phyloP scores from a whole-genome alignment of 768 basidiomycete species.

The Filobasidium floriforme region DNA sequence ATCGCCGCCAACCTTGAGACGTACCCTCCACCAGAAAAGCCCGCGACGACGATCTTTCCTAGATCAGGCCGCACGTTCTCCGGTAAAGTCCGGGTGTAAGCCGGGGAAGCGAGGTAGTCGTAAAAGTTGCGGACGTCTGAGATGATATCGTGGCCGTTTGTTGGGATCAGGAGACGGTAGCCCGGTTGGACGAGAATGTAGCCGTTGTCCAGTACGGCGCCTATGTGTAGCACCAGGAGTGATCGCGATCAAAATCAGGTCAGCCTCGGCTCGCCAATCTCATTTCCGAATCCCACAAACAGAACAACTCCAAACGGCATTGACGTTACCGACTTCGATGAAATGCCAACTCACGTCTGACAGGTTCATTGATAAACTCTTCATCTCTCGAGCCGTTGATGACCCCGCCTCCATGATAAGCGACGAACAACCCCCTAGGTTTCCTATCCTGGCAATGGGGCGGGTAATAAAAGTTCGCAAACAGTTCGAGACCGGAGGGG shows the following conservation, averaged over 20 bases:
- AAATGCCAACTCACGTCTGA: neutral
- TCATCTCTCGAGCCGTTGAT: neutral
- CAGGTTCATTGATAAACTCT: neutral
- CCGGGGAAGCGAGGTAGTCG: neutral
- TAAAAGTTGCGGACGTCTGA: neutral
- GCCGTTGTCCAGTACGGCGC: neutral
- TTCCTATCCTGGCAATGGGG: neutral
- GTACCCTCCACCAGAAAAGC: conserved; percentile 1
- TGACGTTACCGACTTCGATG: too few relatives aligned
- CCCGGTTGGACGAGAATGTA: neutral
- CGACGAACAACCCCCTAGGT: neutral
- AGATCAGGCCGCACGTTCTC: neutral
- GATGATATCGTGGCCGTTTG: neutral
- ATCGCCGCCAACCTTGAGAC: neutral
- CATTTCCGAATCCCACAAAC: neutral
- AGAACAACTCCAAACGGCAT: too few relatives aligned
- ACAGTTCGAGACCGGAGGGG: conserved; percentile 2
- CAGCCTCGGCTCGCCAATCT: neutral
- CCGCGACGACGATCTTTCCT: neutral
- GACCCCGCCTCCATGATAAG: conserved; percentile 4
- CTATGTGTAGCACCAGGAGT: neutral
- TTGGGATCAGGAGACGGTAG: neutral
- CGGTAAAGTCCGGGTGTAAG: neutral
- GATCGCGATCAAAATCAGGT: neutral
- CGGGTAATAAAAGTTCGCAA: conserved; percentile 2